Conservation (phyloP, 2,329 filamentous ascomycete species). For the Calonectria hongkongensis region DNA sequence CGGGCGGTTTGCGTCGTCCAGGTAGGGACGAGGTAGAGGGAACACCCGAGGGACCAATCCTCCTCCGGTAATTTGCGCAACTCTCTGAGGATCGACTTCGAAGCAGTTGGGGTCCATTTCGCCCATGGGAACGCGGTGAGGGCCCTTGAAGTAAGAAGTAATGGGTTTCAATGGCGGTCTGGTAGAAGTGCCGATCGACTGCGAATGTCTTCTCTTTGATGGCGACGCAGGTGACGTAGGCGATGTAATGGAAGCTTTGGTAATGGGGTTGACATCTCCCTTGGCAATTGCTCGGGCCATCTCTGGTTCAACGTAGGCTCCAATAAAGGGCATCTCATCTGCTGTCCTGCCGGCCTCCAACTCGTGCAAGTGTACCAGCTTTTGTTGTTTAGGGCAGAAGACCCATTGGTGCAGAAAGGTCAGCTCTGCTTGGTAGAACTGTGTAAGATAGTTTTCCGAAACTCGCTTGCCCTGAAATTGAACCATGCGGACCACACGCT, state of each 20-base stretch:
- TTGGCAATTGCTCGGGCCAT: conserved; percentile 83
- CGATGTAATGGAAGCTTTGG: conserved; percentile 79
- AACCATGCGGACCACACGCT: conserved; percentile 86
- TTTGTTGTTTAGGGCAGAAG: conserved; percentile 84
- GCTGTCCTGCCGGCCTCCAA: conserved; percentile 78
- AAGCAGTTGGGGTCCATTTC: conserved; percentile 79
- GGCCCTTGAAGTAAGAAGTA: conserved; percentile 71
- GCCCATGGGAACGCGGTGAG: conserved; percentile 73
- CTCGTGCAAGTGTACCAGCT: conserved; percentile 85
- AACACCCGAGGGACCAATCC: conserved; percentile 74
- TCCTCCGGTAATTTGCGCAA: conserved; percentile 69
- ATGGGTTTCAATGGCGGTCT: conserved; percentile 69
- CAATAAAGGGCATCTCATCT: conserved; percentile 87
- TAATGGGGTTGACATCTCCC: conserved; percentile 92
- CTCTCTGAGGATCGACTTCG: conserved; percentile 68
- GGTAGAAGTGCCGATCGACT: conserved; percentile 51
- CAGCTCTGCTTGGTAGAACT: conserved; percentile 90
- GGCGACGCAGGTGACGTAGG: conserved; percentile 64
- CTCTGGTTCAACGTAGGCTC: conserved; percentile 80
- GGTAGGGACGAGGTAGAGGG: conserved; percentile 75
- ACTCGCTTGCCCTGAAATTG: conserved; percentile 94
- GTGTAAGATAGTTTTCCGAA: conserved; percentile 86
- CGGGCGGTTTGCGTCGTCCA: conserved; percentile 61
- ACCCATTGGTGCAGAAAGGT: conserved; percentile 97
- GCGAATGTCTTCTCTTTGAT: conserved; percentile 65